Evolutionary conservation across 139 green algal genomes (phyloP).

Genomic region (Nannochloris sp.): DNA sequence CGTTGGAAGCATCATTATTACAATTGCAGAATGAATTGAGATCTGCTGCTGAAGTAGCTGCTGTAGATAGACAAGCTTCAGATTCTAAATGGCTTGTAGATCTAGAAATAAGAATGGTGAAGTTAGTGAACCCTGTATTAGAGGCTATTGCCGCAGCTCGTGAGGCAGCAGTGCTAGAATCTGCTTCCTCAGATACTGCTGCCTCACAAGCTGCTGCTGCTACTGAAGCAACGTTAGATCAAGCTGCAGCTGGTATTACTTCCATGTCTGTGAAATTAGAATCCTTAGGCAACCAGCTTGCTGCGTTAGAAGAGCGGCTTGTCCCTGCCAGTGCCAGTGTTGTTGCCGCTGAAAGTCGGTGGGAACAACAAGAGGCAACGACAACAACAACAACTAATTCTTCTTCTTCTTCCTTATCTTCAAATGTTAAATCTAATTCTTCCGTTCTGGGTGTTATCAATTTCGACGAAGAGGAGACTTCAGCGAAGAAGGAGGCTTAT

Average conservation of each 20-base stretch:
- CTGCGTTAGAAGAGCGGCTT: not conserved
- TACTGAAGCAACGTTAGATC: not conserved
- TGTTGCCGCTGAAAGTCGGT: not conserved
- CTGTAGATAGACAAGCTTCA: not conserved
- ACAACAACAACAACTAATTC: too few relatives aligned
- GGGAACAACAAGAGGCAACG: too few relatives aligned
- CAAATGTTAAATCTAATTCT: not conserved
- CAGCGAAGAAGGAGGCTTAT: slow-evolving; percentile 7
- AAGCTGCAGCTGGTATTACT: not conserved
- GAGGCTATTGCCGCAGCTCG: not conserved
- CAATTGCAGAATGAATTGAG: not conserved
- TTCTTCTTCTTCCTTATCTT: too few relatives aligned
- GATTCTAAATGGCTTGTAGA: not conserved
- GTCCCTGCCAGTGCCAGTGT: not conserved
- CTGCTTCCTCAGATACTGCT: not conserved
- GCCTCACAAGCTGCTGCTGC: not conserved
- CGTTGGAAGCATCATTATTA: not conserved
- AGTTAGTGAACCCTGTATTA: not conserved
- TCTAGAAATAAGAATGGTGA: not conserved
- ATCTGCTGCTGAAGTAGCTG: not conserved
- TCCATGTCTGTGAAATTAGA: not conserved
- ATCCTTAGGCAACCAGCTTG: not conserved
- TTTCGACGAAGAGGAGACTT: not conserved
- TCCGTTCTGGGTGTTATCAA: not conserved
- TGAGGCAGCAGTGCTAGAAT: not conserved